A percentile compares a stretch with the other conserved stretches of the same genome.
Evolutionary conservation across 306 rosid species (phyloP).

Genomic region (Quercus berberidifolia): DNA sequence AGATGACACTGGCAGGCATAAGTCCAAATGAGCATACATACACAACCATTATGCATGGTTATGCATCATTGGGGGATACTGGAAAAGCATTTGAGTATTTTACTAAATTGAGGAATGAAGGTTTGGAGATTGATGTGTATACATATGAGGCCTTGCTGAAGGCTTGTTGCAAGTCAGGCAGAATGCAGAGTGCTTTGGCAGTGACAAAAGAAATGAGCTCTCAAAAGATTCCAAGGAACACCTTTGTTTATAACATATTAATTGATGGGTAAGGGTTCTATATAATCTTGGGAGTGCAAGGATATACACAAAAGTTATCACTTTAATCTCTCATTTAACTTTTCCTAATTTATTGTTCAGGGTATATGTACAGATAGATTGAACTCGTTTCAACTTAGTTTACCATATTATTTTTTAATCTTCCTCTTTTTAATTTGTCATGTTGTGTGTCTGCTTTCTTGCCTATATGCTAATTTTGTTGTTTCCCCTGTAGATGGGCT

Average conservation of each 20-base stretch:
- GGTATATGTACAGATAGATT: background rate
- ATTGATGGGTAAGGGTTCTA: conserved; percentile 78
- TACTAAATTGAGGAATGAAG: conserved; percentile 67
- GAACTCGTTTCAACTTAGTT: background rate
- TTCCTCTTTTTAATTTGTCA: background rate
- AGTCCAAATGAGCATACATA: conserved; percentile 84
- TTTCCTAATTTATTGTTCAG: background rate
- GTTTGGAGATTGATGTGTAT: conserved; percentile 76
- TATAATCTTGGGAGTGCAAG: conserved; percentile 1
- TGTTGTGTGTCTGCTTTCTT: background rate
- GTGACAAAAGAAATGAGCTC: conserved; percentile 92
- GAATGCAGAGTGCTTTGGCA: conserved; percentile 97
- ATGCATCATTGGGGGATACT: conserved; percentile 91
- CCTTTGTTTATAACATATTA: conserved; percentile 85
- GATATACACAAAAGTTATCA: background rate
- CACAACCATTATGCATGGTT: conserved; percentile 91
- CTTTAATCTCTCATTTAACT: background rate
- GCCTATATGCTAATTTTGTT: conserved; percentile 12
- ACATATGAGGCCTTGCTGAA: conserved; percentile 91
- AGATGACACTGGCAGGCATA: conserved; percentile 78
- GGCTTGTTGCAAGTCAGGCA: conserved; percentile 97
- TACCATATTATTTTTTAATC: background rate
- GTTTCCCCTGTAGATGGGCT: conserved; percentile 67
- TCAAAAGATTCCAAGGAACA: conserved; percentile 75
- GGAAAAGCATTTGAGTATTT: conserved; percentile 87